Evolutionary conservation across 257 asterid genomes (phyloP), one percentile per base, ranked within the genome.

Genomic region (Solanum bukasovii): DNA sequence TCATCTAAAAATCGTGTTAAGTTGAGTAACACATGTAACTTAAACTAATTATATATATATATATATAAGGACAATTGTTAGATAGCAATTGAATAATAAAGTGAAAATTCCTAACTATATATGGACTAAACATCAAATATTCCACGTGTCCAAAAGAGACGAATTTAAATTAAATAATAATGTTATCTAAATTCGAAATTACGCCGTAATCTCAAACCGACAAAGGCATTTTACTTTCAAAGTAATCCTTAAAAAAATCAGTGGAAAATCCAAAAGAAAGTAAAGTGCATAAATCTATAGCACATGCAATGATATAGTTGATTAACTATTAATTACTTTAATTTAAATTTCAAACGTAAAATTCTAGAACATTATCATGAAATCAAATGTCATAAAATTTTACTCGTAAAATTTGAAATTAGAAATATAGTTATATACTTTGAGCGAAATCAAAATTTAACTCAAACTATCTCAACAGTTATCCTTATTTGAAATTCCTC

Each of bases 401-500:
- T 27, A 5, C 7, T n/a, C 0, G 7, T n/a, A 52, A 4, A 63
- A 2, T 63, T 63, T n/a, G 31, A 9, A 63, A 23, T 4, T 59
- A n/a, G 31, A 1, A 11, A 63, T 4, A 4, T 63, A 5, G 71
- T n/a, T 27, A 63, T 10, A 63, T n/a, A n/a, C 1, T 63, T 63
- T 63, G 7, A 46, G 71, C 7, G 13, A n/a, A 63, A n/a, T 63
- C 0, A 63, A n/a, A 65, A n/a, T n/a, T n/a, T 5, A 23, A 12
- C 1, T 29, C 18, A 16, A 52, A 52, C 0, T 5, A 0, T 52
- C 3, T 52, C 8, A 18, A 52, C 8, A 2, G 3, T 5, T 10
- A 67, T 23, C 2, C 9, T 23, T 9, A 67, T 25, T 67, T 25
- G 34, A 67, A 67, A 25, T 67, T 5, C 3, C 34, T 12, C 2